Percentiles rank a stretch among this genome's conserved stretches.
phyloP scores from a whole-genome alignment of 176 grass and related monocot species.

The Carex kokanica region DNA sequence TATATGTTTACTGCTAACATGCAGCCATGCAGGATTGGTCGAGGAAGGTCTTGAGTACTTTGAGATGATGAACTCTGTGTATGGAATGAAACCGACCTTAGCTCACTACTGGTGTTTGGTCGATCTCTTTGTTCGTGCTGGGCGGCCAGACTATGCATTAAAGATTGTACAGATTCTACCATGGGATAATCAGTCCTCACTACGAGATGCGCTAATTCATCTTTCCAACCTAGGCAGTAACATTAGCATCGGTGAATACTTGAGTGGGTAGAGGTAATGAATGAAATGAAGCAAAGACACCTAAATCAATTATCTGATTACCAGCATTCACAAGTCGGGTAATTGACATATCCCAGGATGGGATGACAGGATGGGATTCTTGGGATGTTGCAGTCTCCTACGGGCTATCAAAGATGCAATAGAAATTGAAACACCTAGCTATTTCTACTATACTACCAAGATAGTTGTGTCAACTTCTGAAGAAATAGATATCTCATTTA shows the following conservation, averaged over 20 bases:
- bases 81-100: slow-evolving; percentile 38
- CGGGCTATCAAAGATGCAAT: not conserved
- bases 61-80: slow-evolving; percentile 36
- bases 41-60: slow-evolving; percentile 37
- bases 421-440: no score
- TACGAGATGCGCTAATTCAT: slow-evolving; percentile 39
- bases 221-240: slow-evolving; percentile 31
- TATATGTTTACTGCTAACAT: slow-evolving; percentile 31
- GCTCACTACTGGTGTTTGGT: slow-evolving; percentile 48
- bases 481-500: not conserved
- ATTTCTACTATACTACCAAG: no score
- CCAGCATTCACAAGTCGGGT: slow-evolving; percentile 26
- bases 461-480: not conserved
- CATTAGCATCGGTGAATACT: slow-evolving; percentile 35
- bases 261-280: slow-evolving; percentile 30
- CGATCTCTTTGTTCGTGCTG: slow-evolving; percentile 31
- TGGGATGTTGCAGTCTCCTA: slow-evolving; percentile 30
- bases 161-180: slow-evolving; percentile 36
- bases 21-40: slow-evolving; percentile 34
- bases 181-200: slow-evolving; percentile 28
- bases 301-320: slow-evolving; percentile 34
- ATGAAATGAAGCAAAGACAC: slow-evolving; percentile 30
- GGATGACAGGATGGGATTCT: slow-evolving; percentile 19
- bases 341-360: slow-evolving; percentile 9
- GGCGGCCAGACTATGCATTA: slow-evolving; percentile 24